A percentile compares a stretch with the other conserved stretches of the same genome.
Conservation (phyloP, 352 stramenopile genomes). For the Phytophthora pluvialis region DNA sequence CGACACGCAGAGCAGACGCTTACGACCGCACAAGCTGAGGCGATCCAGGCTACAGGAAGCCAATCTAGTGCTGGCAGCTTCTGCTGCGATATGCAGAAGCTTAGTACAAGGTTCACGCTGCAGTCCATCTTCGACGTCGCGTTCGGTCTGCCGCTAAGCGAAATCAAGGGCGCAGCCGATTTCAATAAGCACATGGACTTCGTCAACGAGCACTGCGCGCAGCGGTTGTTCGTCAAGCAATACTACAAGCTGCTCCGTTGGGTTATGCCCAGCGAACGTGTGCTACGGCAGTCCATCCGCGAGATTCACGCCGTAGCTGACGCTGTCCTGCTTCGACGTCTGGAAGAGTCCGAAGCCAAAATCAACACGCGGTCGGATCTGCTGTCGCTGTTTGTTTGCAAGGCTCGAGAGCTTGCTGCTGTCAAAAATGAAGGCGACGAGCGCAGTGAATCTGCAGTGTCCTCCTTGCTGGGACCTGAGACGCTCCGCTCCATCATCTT, state of each 20-base stretch:
- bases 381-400: constrained; percentile 66
- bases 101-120: constrained; percentile 57
- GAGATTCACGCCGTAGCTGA: constrained; percentile 52
- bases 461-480: constrained; percentile 25
- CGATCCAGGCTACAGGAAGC: constrained; percentile 3
- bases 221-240: constrained; percentile 64
- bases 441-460: not conserved
- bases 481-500: constrained; percentile 72
- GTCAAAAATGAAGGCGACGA: not conserved
- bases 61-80: constrained; percentile 14
- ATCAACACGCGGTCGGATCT: constrained; percentile 49
- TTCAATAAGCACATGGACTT: constrained; percentile 61
- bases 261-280: constrained; percentile 67
- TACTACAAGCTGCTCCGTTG: constrained; percentile 67
- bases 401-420: constrained; percentile 44
- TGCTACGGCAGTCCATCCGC: constrained; percentile 32
- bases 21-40: constrained; percentile 11
- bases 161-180: constrained; percentile 34
- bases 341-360: constrained; percentile 42
- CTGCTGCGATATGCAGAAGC: constrained; percentile 54
- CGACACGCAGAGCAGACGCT: constrained; percentile 43
- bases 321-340: constrained; percentile 43
- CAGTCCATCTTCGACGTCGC: constrained; percentile 66
- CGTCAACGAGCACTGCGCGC: constrained; percentile 58
- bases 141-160: constrained; percentile 50